A percentile compares a stretch with the other conserved stretches of the same genome.
phyloP scores from a whole-genome alignment of 257 asterid species.

The Solanum habrochaites region DNA sequence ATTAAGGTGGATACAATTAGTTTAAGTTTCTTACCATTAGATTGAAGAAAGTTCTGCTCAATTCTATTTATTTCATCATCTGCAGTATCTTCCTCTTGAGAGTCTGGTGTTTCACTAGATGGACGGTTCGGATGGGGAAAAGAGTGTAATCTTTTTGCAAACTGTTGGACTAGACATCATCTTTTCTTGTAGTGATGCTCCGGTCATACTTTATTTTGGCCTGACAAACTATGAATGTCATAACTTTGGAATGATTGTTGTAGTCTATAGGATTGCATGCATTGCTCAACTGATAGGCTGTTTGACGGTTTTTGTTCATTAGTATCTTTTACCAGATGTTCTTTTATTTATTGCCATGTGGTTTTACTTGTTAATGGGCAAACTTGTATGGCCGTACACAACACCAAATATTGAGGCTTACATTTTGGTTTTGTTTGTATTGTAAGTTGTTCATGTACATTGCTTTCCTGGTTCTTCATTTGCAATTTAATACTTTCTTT shows the following conservation, averaged over 20 bases:
- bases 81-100: slow-evolving; percentile 20
- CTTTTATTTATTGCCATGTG: background rate
- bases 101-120: slow-evolving; percentile 75
- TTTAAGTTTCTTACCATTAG: background rate
- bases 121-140: slow-evolving; percentile 73
- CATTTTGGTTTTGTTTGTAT: background rate
- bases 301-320: background rate
- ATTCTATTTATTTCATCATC: background rate
- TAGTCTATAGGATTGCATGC: background rate
- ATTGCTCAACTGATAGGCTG: background rate
- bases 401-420: background rate
- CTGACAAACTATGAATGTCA: background rate
- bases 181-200: background rate
- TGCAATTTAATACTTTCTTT: background rate
- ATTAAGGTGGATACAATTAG: slow-evolving; percentile 11
- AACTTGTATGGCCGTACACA: background rate
- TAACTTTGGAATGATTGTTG: background rate
- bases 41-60: background rate
- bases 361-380: background rate
- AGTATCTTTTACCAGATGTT: background rate
- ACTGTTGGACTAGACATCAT: background rate
- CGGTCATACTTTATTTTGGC: background rate
- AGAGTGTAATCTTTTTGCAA: slow-evolving; percentile 38
- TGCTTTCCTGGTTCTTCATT: background rate
- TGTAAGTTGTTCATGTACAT: background rate